Percentiles rank a stretch among this genome's conserved stretches.
These are phyloP conservation scores for Truncatella angustata DNA, from an alignment of 2,329 filamentous ascomycete genomes.

Conservation along the genomic window DNA sequence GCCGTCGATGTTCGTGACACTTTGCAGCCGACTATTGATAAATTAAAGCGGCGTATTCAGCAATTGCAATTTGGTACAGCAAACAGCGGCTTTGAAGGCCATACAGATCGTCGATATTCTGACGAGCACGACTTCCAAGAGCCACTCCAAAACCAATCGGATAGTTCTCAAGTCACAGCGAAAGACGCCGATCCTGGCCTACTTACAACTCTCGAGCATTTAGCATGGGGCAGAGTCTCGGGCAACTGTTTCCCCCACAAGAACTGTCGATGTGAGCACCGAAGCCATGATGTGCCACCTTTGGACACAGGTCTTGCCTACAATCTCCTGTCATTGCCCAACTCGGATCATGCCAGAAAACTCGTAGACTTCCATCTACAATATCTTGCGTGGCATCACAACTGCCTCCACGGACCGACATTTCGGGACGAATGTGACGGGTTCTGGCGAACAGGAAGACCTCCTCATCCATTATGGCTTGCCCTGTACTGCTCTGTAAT, in stretches of 20 bases:
- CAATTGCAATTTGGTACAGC: background rate
- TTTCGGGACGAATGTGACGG: background rate
- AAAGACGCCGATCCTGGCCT: background rate
- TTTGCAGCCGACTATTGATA: background rate
- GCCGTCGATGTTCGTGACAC: no score
- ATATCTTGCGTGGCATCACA: constrained; percentile 1
- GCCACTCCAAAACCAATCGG: no score
- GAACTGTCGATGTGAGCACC: background rate
- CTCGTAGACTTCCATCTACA: constrained; percentile 2
- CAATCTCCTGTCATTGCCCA: background rate
- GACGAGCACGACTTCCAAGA: no score
- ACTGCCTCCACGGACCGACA: background rate
- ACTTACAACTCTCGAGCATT: background rate
- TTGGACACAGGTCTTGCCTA: background rate
- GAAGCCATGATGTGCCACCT: background rate
- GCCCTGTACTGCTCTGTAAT: background rate
- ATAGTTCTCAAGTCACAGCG: no score
- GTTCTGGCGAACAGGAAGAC: background rate
- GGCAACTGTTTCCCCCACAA: background rate
- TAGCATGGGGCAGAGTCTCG: background rate
- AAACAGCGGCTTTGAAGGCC: no score
- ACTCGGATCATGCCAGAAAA: background rate
- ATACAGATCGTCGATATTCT: no score
- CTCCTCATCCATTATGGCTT: background rate
- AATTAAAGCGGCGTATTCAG: background rate